These are phyloP conservation scores for Leptodontidium sp. DNA, from an alignment of 2,329 filamentous ascomycete genomes.

Conservation along the genomic window DNA sequence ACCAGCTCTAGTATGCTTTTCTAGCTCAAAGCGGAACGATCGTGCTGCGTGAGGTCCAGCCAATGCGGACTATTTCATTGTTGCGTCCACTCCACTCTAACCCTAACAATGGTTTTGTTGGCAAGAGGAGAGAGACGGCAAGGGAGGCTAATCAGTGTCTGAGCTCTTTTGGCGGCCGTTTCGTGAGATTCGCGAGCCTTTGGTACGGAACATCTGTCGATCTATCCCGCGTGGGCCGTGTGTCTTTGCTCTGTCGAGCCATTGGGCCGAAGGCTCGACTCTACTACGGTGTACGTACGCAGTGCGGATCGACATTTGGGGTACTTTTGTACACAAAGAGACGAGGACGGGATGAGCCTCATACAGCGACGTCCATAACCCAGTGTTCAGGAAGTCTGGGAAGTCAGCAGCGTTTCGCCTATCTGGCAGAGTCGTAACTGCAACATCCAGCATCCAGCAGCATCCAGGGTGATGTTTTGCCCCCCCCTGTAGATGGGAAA, in stretches of 20 bases:
- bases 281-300: no score
- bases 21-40: no score
- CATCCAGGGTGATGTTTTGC: not conserved
- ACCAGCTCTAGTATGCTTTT: no score
- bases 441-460: not conserved
- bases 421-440: not conserved
- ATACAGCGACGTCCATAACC: no score
- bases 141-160: not conserved
- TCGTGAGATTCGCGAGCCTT: conserved; percentile 13
- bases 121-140: no score
- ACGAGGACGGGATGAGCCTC: no score
- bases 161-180: conserved; percentile 15
- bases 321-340: conserved; percentile 7
- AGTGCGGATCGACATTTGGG: conserved; percentile 1
- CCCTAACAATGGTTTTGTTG: no score
- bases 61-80: no score
- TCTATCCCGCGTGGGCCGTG: conserved; percentile 4
- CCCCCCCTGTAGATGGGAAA: no score
- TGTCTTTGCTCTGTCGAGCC: conserved; percentile 3
- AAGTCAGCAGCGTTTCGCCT: not conserved
- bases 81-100: no score
- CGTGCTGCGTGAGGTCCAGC: no score
- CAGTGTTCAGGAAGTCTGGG: not conserved
- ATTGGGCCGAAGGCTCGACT: not conserved
- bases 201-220: conserved; percentile 10